phyloP scores from a whole-genome alignment of 164 flowering plant species.

The Piper betle region DNA sequence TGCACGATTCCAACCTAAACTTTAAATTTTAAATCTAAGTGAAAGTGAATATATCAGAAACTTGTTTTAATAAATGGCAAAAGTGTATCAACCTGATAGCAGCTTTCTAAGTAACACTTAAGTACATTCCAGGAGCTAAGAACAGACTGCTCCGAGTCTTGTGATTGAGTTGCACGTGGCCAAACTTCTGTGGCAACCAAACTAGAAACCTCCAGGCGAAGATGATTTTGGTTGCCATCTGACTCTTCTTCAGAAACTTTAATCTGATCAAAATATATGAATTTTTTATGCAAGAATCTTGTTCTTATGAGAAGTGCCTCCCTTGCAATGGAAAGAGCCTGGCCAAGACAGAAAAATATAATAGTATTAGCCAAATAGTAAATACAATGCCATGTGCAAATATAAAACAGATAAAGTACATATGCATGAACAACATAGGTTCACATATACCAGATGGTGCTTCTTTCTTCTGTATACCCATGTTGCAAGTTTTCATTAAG shows the following conservation, averaged over 20 bases:
- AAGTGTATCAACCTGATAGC: conserved; percentile 54
- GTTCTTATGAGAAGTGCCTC: conserved; percentile 59
- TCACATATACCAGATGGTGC: background rate
- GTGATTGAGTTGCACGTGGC: conserved; percentile 19
- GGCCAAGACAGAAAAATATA: conserved; percentile 4
- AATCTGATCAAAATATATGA: conserved; percentile 19
- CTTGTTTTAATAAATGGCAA: background rate
- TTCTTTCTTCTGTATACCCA: background rate
- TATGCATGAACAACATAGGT: background rate
- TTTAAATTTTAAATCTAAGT: background rate
- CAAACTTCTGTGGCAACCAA: conserved; percentile 36
- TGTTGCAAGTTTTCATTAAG: background rate
- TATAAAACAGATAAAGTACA: background rate
- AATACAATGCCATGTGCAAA: too few species aligned
- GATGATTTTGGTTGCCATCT: conserved; percentile 14
- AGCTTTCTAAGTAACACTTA: conserved; percentile 76
- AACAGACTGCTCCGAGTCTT: conserved; percentile 24
- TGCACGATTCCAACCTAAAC: conserved; percentile 62
- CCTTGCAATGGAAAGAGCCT: conserved; percentile 82
- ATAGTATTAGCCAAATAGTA: background rate
- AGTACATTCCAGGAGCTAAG: conserved; percentile 88
- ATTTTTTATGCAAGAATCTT: conserved; percentile 51
- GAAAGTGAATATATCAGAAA: background rate
- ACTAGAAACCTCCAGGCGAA: conserved; percentile 24
- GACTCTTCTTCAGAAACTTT: conserved; percentile 16